Evolutionary conservation across 352 stramenopile species (phyloP).

Genomic region (Blastocystis sp.): DNA sequence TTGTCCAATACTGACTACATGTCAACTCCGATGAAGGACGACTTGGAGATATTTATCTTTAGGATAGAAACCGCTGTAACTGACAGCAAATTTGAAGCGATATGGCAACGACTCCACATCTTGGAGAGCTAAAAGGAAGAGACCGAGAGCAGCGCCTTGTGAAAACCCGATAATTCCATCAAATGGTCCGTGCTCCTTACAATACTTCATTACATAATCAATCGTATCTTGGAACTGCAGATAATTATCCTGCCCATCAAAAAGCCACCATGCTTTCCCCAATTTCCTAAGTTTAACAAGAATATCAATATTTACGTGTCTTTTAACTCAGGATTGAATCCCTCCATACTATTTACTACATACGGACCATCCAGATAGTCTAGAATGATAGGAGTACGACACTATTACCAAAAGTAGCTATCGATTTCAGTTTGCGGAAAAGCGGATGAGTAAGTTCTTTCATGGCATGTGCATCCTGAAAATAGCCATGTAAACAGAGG

Average conservation of each 20-base stretch:
- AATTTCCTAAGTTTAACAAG: neutral
- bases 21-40: neutral
- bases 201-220: conserved; percentile 32
- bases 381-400: neutral
- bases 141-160: neutral
- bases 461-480: conserved; percentile 4
- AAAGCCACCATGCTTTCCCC: conserved; percentile 28
- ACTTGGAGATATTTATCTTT: conserved; percentile 1
- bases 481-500: conserved; percentile 30
- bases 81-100: conserved; percentile 31
- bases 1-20: neutral
- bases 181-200: conserved; percentile 15
- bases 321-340: neutral
- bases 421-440: conserved; percentile 14
- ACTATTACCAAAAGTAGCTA: neutral
- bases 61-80: conserved; percentile 41
- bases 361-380: conserved; percentile 51
- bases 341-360: conserved; percentile 30
- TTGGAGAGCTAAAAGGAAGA: conserved; percentile 14
- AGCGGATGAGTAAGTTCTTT: neutral
- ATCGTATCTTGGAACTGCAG: conserved; percentile 9
- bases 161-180: conserved; percentile 46
- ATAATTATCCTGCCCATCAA: neutral
- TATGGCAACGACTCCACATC: neutral
- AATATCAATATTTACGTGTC: neutral